A percentile compares a stretch with the other conserved stretches of the same genome.
phyloP scores from a whole-genome alignment of 108 stramenopile genomes.

The Nitzschia sp. region DNA sequence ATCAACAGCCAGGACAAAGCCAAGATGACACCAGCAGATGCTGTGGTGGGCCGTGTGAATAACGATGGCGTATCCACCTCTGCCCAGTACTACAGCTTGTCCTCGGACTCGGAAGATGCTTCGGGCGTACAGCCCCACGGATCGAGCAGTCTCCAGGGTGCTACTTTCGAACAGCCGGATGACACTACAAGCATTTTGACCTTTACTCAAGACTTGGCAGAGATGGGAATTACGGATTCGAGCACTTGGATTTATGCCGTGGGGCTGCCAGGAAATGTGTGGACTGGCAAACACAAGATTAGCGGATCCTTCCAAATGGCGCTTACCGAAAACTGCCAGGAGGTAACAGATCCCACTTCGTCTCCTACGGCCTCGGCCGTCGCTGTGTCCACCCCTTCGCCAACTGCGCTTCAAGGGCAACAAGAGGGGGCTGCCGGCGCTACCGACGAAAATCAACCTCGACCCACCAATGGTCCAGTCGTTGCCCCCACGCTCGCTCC shows the following conservation, averaged over 20 bases:
- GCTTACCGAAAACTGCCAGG: background rate
- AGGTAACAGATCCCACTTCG: background rate
- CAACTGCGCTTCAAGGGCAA: too few relatives aligned
- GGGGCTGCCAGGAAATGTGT: background rate
- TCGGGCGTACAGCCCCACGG: background rate
- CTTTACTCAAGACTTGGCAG: background rate
- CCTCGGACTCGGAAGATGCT: background rate
- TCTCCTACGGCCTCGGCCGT: background rate
- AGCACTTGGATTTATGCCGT: constrained; percentile 7
- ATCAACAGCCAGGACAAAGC: background rate
- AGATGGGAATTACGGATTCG: background rate
- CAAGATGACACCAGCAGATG: constrained; percentile 3
- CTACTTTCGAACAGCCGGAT: background rate
- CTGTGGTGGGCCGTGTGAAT: constrained; percentile 1
- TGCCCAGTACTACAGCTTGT: constrained; percentile 5
- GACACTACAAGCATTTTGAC: constrained; percentile 6
- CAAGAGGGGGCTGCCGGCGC: background rate
- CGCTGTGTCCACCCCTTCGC: background rate
- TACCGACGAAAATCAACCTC: background rate
- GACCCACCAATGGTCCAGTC: background rate
- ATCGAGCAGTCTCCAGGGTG: background rate
- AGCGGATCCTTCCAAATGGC: constrained; percentile 2
- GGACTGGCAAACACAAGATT: background rate
- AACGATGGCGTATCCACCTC: background rate
- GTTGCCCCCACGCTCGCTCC: background rate